A percentile compares a stretch with the other conserved stretches of the same genome.
Conservation (phyloP, 1,139 yeast species). For the Lodderomyces elongisporus region DNA sequence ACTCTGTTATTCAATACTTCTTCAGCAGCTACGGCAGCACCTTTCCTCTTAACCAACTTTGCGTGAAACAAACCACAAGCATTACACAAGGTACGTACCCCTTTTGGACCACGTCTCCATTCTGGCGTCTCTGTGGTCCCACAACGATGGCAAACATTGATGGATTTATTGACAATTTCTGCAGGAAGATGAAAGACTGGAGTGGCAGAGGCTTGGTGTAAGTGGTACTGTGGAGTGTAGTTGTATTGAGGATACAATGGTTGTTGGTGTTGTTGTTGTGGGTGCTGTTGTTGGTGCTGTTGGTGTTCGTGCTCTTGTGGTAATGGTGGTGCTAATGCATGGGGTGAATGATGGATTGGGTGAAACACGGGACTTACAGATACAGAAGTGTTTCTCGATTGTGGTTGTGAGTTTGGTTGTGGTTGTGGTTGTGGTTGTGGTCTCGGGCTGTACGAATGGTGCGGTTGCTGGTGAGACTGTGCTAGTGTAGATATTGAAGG, state of each 20-base stretch:
- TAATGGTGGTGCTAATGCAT: too few relatives aligned
- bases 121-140: conserved; percentile 84
- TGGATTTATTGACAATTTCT: conserved; percentile 34
- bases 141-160: conserved; percentile 45
- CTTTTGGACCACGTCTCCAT: conserved; percentile 89
- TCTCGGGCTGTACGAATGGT: not conserved
- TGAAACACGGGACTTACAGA: conserved; percentile 1
- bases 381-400: too few relatives aligned
- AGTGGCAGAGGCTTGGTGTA: not conserved
- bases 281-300: conserved; percentile 9
- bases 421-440: not conserved
- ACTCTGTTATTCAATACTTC: conserved; percentile 43
- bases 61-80: conserved; percentile 88
- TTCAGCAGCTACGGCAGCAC: conserved; percentile 58
- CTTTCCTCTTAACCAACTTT: conserved; percentile 62
- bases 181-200: too few relatives aligned
- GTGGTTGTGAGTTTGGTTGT: not conserved
- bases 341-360: conserved; percentile 4
- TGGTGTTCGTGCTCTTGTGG: conserved; percentile 8
- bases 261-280: conserved; percentile 5
- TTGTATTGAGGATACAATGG: conserved; percentile 2
- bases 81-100: conserved; percentile 78
- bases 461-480: not conserved
- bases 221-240: conserved; percentile 3
- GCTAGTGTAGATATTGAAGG: too few relatives aligned